Evolutionary conservation across 768 basidiomycete genomes (phyloP).

Genomic region (Russula dissimulans): DNA sequence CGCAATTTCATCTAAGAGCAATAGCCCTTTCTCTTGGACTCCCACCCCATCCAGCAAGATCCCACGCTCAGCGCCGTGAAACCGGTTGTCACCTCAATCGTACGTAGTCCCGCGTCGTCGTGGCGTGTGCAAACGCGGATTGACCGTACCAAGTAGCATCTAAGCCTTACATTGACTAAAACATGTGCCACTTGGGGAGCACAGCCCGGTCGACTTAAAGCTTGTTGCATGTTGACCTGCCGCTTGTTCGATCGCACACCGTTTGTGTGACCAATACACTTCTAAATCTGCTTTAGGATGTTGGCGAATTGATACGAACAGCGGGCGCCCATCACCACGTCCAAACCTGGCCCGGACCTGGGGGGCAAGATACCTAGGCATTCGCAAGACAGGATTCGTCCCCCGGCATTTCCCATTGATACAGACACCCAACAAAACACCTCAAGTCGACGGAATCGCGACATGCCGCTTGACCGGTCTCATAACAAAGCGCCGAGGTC

Average conservation of each 20-base stretch:
- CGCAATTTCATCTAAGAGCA: not conserved
- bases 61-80: not conserved
- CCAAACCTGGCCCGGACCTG: not conserved
- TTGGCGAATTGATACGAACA: not conserved
- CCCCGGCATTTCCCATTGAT: not conserved
- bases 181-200: not conserved
- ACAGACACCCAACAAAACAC: not conserved
- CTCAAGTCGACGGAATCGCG: not conserved
- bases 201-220: not conserved
- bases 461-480: not conserved
- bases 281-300: not conserved
- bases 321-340: not conserved
- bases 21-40: not conserved
- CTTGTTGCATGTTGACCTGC: not conserved
- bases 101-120: not conserved
- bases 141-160: no score
- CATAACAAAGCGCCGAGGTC: not conserved
- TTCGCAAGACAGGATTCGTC: not conserved
- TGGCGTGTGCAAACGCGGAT: not conserved
- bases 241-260: not conserved
- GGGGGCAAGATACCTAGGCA: not conserved
- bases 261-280: not conserved
- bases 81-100: not conserved
- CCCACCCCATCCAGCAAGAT: not conserved
- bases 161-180: not conserved